Conservation (phyloP, 2,329 filamentous ascomycete species). For the Diaporthe helianthi region DNA sequence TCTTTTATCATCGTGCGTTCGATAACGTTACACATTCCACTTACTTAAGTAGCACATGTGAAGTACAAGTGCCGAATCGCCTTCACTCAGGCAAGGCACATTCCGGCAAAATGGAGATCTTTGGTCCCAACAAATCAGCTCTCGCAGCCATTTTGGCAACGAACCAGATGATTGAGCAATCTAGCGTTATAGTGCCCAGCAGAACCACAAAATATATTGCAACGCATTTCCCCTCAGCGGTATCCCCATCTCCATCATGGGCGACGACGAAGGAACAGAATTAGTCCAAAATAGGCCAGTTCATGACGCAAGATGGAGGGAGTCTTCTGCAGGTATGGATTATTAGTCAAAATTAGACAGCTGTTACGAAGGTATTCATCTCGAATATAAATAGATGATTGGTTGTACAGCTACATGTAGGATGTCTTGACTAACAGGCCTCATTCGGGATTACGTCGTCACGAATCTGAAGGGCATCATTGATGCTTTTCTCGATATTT, state of each 20-base stretch:
- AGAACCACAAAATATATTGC: background rate
- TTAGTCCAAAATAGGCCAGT: background rate
- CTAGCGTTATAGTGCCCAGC: background rate
- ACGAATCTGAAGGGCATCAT: too few relatives aligned
- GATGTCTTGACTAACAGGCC: too few relatives aligned
- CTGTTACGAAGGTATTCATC: too few relatives aligned
- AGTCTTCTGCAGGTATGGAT: background rate
- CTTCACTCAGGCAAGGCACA: background rate
- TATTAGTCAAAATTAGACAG: background rate
- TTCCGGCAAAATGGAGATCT: conserved; percentile 20
- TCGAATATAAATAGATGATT: too few relatives aligned
- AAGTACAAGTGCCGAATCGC: background rate
- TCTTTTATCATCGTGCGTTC: background rate
- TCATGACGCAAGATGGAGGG: background rate
- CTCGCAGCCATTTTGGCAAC: background rate
- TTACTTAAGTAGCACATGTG: too few relatives aligned
- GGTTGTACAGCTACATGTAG: too few relatives aligned
- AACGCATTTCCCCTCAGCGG: background rate
- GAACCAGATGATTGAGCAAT: background rate
- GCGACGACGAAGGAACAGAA: background rate
- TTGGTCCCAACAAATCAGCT: background rate
- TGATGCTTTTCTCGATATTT: too few relatives aligned
- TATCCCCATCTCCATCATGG: background rate
- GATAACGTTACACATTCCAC: background rate
- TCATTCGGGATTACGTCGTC: too few relatives aligned